Conservation (phyloP, 2,329 filamentous ascomycete genomes). For the Talaromyces pinophilus region DNA sequence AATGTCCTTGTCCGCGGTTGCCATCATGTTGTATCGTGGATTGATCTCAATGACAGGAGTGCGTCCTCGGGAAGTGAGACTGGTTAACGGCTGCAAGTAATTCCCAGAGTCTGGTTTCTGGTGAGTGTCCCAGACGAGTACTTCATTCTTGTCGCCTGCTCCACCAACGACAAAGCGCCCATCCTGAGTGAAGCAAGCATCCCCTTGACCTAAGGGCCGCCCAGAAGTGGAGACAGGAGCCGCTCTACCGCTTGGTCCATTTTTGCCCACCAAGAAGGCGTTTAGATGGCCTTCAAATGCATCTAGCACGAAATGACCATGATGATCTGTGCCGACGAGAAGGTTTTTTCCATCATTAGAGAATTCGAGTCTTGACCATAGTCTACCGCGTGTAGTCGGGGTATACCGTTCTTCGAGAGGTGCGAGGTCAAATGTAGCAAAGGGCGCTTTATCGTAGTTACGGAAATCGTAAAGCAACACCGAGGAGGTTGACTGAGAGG, state of each 20-base stretch:
- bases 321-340: slow-evolving; percentile 78
- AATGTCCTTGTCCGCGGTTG: slow-evolving; percentile 82
- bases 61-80: slow-evolving; percentile 55
- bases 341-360: slow-evolving; percentile 92
- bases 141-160: slow-evolving; percentile 64
- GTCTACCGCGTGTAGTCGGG: slow-evolving; percentile 49
- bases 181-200: slow-evolving; percentile 87
- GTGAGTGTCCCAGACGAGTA: slow-evolving; percentile 84
- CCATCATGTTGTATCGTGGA: slow-evolving; percentile 87
- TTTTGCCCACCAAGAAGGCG: slow-evolving; percentile 64
- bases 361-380: slow-evolving; percentile 90
- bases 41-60: slow-evolving; percentile 81
- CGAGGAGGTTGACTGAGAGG: slow-evolving; percentile 73
- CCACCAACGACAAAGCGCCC: slow-evolving; percentile 86
- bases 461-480: slow-evolving; percentile 90
- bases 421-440: slow-evolving; percentile 77
- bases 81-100: slow-evolving; percentile 48
- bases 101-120: slow-evolving; percentile 56
- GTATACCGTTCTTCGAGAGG: slow-evolving; percentile 58
- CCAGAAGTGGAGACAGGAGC: slow-evolving; percentile 56
- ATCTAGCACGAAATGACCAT: slow-evolving; percentile 89
- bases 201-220: slow-evolving; percentile 61
- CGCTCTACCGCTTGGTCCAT: slow-evolving; percentile 51
- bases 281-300: slow-evolving; percentile 81
- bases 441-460: slow-evolving; percentile 90